phyloP scores from a whole-genome alignment of 176 grass and related monocot genomes.

The Alopecurus myosuroides region DNA sequence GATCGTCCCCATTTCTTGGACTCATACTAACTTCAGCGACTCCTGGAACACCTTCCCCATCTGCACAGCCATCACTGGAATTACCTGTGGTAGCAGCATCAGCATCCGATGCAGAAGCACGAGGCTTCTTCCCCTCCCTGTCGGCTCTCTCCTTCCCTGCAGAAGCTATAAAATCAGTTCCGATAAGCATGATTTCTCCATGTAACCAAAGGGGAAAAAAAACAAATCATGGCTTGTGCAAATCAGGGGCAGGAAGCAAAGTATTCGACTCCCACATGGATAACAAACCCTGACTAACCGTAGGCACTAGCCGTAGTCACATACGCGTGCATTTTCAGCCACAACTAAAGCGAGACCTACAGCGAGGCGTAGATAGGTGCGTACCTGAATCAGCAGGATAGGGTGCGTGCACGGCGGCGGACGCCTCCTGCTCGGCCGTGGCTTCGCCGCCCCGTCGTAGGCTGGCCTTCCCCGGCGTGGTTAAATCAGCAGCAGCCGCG shows the following conservation, averaged over 20 bases:
- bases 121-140: background rate
- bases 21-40: background rate
- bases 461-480: background rate
- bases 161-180: background rate
- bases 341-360: background rate
- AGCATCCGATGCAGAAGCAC: background rate
- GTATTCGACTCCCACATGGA: background rate
- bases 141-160: background rate
- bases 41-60: background rate
- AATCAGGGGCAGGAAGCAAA: slow-evolving; percentile 10
- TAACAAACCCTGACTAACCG: slow-evolving; percentile 3
- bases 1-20: slow-evolving; percentile 9
- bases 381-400: slow-evolving; percentile 21
- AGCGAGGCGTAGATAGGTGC: background rate
- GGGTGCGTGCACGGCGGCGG: background rate
- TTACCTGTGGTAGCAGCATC: background rate
- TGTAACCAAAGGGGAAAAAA: background rate
- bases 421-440: background rate
- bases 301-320: background rate
- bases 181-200: background rate
- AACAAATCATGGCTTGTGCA: background rate
- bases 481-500: background rate
- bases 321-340: background rate
- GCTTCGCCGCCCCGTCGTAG: background rate
- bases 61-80: background rate